Conservation (phyloP, 2,329 filamentous ascomycete genomes). For the Salinomyces thailandicus region DNA sequence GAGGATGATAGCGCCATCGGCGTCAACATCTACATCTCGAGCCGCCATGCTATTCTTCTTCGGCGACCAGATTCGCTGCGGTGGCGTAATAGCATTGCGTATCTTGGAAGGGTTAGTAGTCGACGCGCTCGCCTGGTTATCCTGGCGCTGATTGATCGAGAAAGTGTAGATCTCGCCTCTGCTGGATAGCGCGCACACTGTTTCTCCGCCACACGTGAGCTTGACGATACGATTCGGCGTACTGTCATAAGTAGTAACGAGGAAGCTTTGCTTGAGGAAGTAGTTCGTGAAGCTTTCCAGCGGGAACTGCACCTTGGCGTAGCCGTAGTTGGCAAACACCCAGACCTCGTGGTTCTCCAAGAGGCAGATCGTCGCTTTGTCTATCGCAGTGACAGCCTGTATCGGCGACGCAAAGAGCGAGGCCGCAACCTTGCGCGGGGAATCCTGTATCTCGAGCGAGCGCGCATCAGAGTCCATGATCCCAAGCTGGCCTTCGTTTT, state of each 20-base stretch:
- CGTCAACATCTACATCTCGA: conserved; percentile 75
- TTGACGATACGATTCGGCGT: conserved; percentile 59
- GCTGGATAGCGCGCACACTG: conserved; percentile 76
- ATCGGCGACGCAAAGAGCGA: conserved; percentile 68
- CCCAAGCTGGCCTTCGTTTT: conserved; percentile 87
- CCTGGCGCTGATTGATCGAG: conserved; percentile 57
- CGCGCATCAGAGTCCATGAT: conserved; percentile 91
- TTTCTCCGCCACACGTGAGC: conserved; percentile 78
- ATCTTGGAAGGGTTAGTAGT: conserved; percentile 92
- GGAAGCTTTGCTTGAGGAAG: conserved; percentile 54
- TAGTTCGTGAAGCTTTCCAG: conserved; percentile 62
- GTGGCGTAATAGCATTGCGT: conserved; percentile 64
- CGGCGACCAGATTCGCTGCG: conserved; percentile 79
- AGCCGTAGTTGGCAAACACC: conserved; percentile 92
- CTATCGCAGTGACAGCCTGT: conserved; percentile 72
- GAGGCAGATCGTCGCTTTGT: conserved; percentile 76
- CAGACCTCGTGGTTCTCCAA: conserved; percentile 82
- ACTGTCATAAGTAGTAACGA: conserved; percentile 55
- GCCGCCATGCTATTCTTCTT: conserved; percentile 77
- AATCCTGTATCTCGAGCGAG: conserved; percentile 72
- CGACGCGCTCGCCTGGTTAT: conserved; percentile 53
- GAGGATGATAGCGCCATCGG: conserved; percentile 89
- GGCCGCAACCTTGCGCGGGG: conserved; percentile 77
- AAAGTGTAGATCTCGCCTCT: conserved; percentile 84
- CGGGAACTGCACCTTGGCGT: conserved; percentile 80